phyloP scores from a whole-genome alignment of 2,329 filamentous ascomycete species.

The Aspergillus fischeri region DNA sequence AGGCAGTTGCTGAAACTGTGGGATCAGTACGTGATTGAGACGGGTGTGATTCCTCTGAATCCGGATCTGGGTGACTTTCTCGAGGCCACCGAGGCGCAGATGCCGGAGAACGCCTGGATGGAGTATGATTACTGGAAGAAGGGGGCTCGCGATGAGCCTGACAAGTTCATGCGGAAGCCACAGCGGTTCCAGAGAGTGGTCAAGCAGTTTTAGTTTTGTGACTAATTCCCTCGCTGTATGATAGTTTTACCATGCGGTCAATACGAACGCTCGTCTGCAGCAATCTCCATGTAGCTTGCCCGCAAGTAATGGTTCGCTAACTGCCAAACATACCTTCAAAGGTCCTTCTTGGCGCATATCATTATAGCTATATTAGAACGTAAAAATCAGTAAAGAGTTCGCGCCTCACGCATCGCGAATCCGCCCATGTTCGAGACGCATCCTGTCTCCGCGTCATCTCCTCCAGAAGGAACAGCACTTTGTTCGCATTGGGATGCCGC shows the following conservation, averaged over 20 bases:
- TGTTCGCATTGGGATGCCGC: constrained; percentile 31
- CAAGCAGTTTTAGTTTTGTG: constrained; percentile 27
- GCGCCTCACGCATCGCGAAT: constrained; percentile 30
- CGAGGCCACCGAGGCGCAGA: constrained; percentile 60
- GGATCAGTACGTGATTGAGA: constrained; percentile 57
- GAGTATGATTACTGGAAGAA: constrained; percentile 63
- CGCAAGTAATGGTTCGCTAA: background rate
- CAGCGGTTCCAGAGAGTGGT: constrained; percentile 33
- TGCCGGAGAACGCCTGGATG: constrained; percentile 63
- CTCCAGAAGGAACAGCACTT: constrained; percentile 27
- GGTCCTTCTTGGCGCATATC: background rate
- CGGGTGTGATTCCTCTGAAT: constrained; percentile 56
- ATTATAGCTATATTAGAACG: constrained; percentile 24
- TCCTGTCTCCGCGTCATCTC: constrained; percentile 35
- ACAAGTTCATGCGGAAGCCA: constrained; percentile 40
- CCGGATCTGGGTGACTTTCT: constrained; percentile 57
- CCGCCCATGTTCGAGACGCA: constrained; percentile 31
- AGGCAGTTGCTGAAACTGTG: constrained; percentile 50
- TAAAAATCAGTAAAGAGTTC: constrained; percentile 33
- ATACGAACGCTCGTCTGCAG: background rate
- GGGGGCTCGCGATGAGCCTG: constrained; percentile 47
- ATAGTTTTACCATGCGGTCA: background rate
- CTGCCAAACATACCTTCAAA: background rate
- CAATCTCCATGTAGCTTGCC: background rate
- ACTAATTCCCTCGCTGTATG: background rate